These are phyloP conservation scores for Venturia oleaginea DNA, from an alignment of 2,329 filamentous ascomycete species.

Conservation along the genomic window DNA sequence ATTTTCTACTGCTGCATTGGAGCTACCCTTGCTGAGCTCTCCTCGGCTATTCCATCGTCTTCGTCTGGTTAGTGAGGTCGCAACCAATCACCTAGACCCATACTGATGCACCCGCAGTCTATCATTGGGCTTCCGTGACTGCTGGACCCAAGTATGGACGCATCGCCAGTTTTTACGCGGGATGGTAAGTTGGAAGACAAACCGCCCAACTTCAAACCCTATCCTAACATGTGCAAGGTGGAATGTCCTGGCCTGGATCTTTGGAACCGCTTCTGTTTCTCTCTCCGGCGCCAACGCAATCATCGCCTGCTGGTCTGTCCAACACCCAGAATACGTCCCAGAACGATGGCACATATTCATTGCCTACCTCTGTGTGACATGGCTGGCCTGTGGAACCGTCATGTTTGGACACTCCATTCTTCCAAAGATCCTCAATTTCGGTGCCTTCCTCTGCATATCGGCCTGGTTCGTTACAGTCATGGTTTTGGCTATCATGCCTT, in stretches of 20 bases:
- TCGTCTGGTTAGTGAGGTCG: conserved; percentile 44
- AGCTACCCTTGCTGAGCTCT: conserved; percentile 27
- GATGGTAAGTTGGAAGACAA: not conserved
- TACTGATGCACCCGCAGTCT: conserved; percentile 26
- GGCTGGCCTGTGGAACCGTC: conserved; percentile 36
- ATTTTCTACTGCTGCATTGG: conserved; percentile 4
- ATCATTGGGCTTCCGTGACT: conserved; percentile 1
- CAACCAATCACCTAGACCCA: conserved; percentile 27
- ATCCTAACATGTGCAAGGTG: not conserved
- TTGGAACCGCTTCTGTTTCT: conserved; percentile 24
- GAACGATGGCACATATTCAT: conserved; percentile 45
- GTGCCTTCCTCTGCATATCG: conserved; percentile 43
- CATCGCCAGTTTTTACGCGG: conserved; percentile 9
- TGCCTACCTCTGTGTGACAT: conserved; percentile 38
- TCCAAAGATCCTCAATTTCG: conserved; percentile 46
- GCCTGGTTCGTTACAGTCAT: conserved; percentile 48
- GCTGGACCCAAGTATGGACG: not conserved
- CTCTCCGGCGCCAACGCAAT: conserved; percentile 39
- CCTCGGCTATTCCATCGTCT: conserved; percentile 35
- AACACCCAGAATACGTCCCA: conserved; percentile 36
- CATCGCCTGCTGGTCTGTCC: conserved; percentile 40
- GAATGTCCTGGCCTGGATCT: conserved; percentile 34
- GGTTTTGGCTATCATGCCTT: conserved; percentile 45
- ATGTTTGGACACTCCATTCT: conserved; percentile 47
- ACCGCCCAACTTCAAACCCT: not conserved